Evolutionary conservation across 805 yeast species (phyloP), one percentile per base, ranked within the genome.

Genomic region (Saccharomycodes ludwigii): DNA sequence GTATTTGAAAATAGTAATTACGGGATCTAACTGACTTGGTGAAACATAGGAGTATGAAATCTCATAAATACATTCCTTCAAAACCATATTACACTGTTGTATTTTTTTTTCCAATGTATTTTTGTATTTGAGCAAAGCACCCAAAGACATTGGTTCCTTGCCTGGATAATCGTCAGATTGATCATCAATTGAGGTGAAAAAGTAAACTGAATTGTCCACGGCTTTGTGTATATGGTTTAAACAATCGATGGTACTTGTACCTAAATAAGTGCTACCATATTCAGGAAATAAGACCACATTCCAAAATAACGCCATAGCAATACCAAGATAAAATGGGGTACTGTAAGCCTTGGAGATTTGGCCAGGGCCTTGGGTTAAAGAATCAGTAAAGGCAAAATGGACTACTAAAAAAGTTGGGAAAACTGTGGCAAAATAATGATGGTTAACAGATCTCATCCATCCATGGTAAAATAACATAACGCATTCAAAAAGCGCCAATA

Each of bases 331-430:
- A 35, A 68, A 61, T 0, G 74, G 74, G 0, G 53, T 49, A 3
- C 63, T 50, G 36, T 50, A 68, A 6, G 54, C 49, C 24, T 51
- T 44, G 5, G 60, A 58, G n/a, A 59, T 47, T 2, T 36, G 39
- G 0, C 42, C 54, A 2, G 64, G 50, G n/a, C 49, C 29, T 6
- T 43, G 44, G 2, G 36, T 46, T 6, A 66, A 32, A 9, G 58
- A 44, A 9, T 56, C 60, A 35, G 65, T 41, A 33, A 65, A 66
- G 1, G 66, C 50, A 50, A 68, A 68, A 49, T 68, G 73, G 12
- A 62, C 66, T 11, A 65, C 69, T 27, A 68, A 38, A 34, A 68
- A 67, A n/a, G 65, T 32, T 4, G 70, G 66, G 36, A 67, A 65
- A 3, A 60, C 67, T 27, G 66, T 56, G 9, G 58, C 61, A 40